Base-by-base conservation (phyloP, 192 early-diverging fungal genomes). In the Coemansia sp. region DNA sequence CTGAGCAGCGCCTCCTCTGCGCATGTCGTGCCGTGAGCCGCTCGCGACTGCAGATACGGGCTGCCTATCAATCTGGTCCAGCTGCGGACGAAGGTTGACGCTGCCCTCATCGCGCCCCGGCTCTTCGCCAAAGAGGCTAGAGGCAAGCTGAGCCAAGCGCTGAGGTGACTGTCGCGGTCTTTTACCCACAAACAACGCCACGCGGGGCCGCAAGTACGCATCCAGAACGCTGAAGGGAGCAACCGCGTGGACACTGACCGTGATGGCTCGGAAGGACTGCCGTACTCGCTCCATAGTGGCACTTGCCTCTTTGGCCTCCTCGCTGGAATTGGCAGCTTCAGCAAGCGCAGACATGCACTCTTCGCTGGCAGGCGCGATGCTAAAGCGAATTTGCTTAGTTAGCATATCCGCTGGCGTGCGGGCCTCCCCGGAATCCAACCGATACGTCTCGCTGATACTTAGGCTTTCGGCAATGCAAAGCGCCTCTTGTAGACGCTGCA, bases 201-300 rank as follows among this genome's bases (percentile, higher is more conserved):
- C 64, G 9, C 90, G 83, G 3, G 86, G 82, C 12, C 88, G 87
- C 19, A 97, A 72, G 58, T 93, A 97, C 19, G 93, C 89, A 65
- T 96, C 93, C 11, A 97, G 61, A 1, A 87, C 87, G 24, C 87
- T 83, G 74, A 94, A 93, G 0, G 92, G 91, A 5, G 92, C 91
- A 8, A 97, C 84, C 6, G 95, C 94, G 74, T 97, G 94, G 20
- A 96, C 89, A 12, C 89, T 89, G 8, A 97, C 88, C 4, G 91
- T 75, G 13, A 92, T 50, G 31, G 86, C 74, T 34, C 55, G 64
- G 39, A 80, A 80, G 27, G 60, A 64, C 40, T 42, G 69, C 3
- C 69, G 41, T 3, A 80, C 40, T 20, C 62, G 68, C 24, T 62
- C 62, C 69, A 80, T 80, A 5, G 64, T 53, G 0, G 15, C 27